phyloP scores from a whole-genome alignment of 2,329 filamentous ascomycete genomes.

The Pseudofabraea citricarpa region DNA sequence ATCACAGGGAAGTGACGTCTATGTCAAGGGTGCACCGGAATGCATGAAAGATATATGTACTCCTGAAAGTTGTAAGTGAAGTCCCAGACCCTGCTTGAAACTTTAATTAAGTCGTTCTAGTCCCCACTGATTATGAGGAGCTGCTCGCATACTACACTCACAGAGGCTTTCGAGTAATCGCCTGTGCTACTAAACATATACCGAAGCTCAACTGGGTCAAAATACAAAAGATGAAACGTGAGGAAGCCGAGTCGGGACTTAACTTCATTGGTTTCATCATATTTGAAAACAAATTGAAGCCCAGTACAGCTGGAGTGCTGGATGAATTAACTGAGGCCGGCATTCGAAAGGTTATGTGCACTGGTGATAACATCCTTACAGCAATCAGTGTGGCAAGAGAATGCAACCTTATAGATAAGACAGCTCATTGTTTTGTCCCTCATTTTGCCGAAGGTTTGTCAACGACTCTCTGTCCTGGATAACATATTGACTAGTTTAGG shows the following conservation, averaged over 20 bases:
- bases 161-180: constrained; percentile 93
- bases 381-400: constrained; percentile 94
- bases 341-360: constrained; percentile 92
- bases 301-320: constrained; percentile 75
- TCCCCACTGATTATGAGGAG: constrained; percentile 87
- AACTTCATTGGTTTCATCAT: constrained; percentile 95
- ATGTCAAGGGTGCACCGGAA: constrained; percentile 94
- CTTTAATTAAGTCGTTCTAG: constrained; percentile 30
- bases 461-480: no score
- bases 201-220: constrained; percentile 89
- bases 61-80: constrained; percentile 65
- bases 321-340: constrained; percentile 77
- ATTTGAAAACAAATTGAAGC: constrained; percentile 97
- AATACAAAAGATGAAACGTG: constrained; percentile 85
- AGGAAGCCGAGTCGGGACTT: constrained; percentile 77
- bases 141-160: constrained; percentile 88
- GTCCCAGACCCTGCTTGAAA: not conserved
- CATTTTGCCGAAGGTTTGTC: constrained; percentile 69
- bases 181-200: constrained; percentile 85
- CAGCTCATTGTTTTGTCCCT: constrained; percentile 87
- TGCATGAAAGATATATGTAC: constrained; percentile 93
- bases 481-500: no score
- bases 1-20: constrained; percentile 77
- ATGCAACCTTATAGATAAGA: constrained; percentile 74
- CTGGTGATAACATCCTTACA: constrained; percentile 94